Evolutionary conservation across 1,284 basidiomycete genomes (phyloP), one percentile per base, ranked within the genome.

Genomic region (Ceratorhiza oryzae-sativae): DNA sequence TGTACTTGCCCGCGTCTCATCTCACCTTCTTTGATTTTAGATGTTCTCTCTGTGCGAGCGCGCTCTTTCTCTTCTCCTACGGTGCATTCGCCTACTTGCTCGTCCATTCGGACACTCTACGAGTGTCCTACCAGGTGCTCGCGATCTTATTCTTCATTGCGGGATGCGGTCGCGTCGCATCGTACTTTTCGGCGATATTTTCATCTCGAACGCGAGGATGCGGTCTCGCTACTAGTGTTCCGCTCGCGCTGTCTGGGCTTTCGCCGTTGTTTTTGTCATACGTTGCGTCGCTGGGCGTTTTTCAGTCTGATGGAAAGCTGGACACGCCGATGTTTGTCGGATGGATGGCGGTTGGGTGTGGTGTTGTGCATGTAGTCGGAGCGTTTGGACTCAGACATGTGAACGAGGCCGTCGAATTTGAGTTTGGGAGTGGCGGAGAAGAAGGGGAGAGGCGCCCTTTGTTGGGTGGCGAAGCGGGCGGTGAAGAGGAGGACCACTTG

Each of bases 211-310:
- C 46, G 20, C 45, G 62, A 23, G 62, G 46, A 9, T 51, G n/a
- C 20, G 76, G 75, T 12, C 58, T 88, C 25, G 87, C 90, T 5
- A 85, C 89, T 0, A 91, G 90, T 4, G 80, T 82, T 5, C 89
- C 84, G 77, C 87, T 88, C 83, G 86, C 90, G 1, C 80, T 92
- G 32, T 92, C 91, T 76, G 90, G 91, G 20, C 83, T 92, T 59
- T 93, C 91, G 0, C 91, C 91, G 0, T 80, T 92, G 25, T 86
- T 90, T 74, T 82, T 92, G 5, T 88, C 90, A 18, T 73, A 85
- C 30, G 74, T 92, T 46, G 89, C 88, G 2, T 86, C 87, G 1
- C 79, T 74, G 15, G 87, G 83, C 77, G 91, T 91, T 79, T 87
- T 85, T 4, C 79, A 82, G 48, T 75, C 80, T 1, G 79, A 79